These are phyloP conservation scores for Auricularia cornea DNA, from an alignment of 768 basidiomycete species.

Conservation along the genomic window DNA sequence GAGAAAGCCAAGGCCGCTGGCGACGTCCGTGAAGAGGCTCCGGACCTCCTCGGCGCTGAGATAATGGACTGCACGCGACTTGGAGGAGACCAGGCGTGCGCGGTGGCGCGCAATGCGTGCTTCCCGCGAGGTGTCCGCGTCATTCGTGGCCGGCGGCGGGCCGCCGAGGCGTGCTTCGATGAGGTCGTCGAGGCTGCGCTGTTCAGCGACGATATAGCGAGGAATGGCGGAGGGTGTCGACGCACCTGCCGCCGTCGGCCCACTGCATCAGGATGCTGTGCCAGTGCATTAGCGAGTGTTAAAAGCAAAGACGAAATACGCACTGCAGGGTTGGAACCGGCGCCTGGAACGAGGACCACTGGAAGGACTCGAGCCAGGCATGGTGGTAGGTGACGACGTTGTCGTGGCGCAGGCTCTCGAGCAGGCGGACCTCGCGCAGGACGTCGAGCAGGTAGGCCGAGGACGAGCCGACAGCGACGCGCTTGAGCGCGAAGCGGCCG, in stretches of 20 bases:
- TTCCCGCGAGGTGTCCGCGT: slow-evolving; percentile 42
- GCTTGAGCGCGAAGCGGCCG: slow-evolving; percentile 91
- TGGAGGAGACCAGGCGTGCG: slow-evolving; percentile 9
- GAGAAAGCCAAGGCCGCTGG: slow-evolving; percentile 79
- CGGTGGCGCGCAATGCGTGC: slow-evolving; percentile 43
- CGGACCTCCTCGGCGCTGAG: slow-evolving; percentile 78
- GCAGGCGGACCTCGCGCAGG: slow-evolving; percentile 62
- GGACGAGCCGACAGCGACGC: slow-evolving; percentile 89
- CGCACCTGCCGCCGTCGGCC: slow-evolving; percentile 65
- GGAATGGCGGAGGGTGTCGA: no score
- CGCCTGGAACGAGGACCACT: slow-evolving; percentile 85
- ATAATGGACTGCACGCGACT: slow-evolving; percentile 58
- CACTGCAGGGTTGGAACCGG: slow-evolving; percentile 83
- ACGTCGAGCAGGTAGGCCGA: slow-evolving; percentile 78
- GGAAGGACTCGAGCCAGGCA: slow-evolving; percentile 80
- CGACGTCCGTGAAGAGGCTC: slow-evolving; percentile 75
- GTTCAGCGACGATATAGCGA: no score
- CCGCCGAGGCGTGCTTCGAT: slow-evolving; percentile 67
- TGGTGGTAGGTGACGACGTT: slow-evolving; percentile 96
- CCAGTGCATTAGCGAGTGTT: not conserved
- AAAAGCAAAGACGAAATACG: slow-evolving; percentile 18
- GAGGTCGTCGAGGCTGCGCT: slow-evolving; percentile 50
- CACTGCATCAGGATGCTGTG: slow-evolving; percentile 83
- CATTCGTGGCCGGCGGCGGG: not conserved
- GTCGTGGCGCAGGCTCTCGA: slow-evolving; percentile 81